phyloP scores from a whole-genome alignment of 805 yeast genomes.

The Babjeviella inositovora region DNA sequence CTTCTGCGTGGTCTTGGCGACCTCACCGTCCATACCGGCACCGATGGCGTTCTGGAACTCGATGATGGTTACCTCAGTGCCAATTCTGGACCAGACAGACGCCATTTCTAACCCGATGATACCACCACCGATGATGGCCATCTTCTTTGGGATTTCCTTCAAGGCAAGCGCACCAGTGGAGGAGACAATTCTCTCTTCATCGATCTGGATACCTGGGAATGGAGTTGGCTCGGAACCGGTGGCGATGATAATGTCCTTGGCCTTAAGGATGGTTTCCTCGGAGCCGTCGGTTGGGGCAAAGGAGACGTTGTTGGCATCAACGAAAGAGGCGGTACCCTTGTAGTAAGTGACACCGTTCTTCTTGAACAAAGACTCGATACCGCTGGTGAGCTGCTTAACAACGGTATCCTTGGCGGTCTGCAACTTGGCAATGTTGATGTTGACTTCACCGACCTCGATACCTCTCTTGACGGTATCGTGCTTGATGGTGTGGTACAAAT shows the following conservation, averaged over 20 bases:
- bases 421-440: constrained; percentile 60
- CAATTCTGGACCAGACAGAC: constrained; percentile 90
- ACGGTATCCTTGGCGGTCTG: constrained; percentile 88
- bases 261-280: constrained; percentile 44
- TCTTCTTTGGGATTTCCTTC: constrained; percentile 79
- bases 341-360: constrained; percentile 88
- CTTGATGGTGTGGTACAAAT: constrained; percentile 75
- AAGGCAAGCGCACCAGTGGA: constrained; percentile 85
- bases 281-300: constrained; percentile 82
- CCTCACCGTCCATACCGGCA: constrained; percentile 97
- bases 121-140: constrained; percentile 97
- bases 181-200: constrained; percentile 92
- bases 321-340: constrained; percentile 85
- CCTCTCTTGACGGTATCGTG: constrained; percentile 82
- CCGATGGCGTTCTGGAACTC: constrained; percentile 89
- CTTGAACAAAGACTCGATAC: constrained; percentile 89
- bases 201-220: constrained; percentile 94
- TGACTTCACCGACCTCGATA: constrained; percentile 69
- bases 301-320: constrained; percentile 60
- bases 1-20: constrained; percentile 80
- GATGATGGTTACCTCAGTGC: constrained; percentile 86
- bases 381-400: constrained; percentile 81
- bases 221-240: constrained; percentile 98
- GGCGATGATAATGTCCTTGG: constrained; percentile 86
- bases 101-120: constrained; percentile 99